A percentile compares a stretch with the other conserved stretches of the same genome.
Conservation (phyloP, 495 filamentous ascomycete genomes). For the Lasiosphaeriaceae sp. region DNA sequence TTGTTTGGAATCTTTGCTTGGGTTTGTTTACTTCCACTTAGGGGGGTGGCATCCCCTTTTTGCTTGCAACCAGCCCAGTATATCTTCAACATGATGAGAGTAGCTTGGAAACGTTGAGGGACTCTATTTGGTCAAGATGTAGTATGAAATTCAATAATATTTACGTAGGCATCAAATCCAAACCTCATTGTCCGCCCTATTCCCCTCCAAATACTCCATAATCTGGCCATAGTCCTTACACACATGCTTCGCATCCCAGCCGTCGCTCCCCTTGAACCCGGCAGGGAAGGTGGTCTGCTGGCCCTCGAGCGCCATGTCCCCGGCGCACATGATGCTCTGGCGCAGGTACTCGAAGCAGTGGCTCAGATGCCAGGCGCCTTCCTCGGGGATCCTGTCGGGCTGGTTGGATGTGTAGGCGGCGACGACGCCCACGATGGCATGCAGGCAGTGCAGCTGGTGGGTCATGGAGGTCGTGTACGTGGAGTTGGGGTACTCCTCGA, state of each 20-base stretch:
- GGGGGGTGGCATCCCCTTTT: no score
- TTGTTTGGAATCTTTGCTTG: no score
- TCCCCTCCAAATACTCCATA: slow-evolving; percentile 31
- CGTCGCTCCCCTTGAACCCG: slow-evolving; percentile 38
- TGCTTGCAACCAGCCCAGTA: no score
- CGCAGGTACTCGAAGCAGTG: slow-evolving; percentile 49
- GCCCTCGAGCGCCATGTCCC: slow-evolving; percentile 42
- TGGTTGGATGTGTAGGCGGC: slow-evolving; percentile 33
- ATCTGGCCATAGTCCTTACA: slow-evolving; percentile 40
- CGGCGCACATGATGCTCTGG: slow-evolving; percentile 45
- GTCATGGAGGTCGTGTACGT: slow-evolving; percentile 49
- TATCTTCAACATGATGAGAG: no score
- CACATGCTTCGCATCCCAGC: slow-evolving; percentile 47
- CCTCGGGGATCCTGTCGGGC: slow-evolving; percentile 23
- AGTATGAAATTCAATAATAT: no score
- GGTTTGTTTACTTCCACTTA: no score
- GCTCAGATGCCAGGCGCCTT: slow-evolving; percentile 40
- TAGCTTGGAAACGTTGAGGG: no score
- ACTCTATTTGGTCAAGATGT: no score
- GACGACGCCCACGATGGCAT: slow-evolving; percentile 36
- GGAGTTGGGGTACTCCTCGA: slow-evolving; percentile 30
- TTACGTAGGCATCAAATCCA: no score
- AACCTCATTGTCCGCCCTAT: slow-evolving; percentile 34
- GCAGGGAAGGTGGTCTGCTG: slow-evolving; percentile 40
- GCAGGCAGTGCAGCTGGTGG: slow-evolving; percentile 47